Conservation (phyloP, 1,139 yeast species). For the Blastobotrys ciferrii region DNA sequence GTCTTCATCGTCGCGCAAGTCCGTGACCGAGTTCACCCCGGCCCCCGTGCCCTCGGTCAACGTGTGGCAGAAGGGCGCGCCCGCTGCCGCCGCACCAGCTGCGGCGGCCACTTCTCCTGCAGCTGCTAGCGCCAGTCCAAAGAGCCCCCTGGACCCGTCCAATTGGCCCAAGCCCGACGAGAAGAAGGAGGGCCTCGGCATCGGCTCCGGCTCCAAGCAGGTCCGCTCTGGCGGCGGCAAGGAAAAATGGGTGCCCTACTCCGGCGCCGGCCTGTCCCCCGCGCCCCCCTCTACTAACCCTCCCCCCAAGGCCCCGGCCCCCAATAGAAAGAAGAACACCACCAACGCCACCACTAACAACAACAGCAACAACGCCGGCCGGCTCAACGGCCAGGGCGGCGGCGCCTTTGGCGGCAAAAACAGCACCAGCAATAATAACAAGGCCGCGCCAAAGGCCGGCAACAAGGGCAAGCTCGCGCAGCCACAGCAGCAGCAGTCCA, state of each 20-base stretch:
- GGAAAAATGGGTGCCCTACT: constrained; percentile 88
- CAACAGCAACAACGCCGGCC: too few relatives aligned
- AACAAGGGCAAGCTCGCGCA: constrained; percentile 19
- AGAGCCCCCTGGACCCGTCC: constrained; percentile 40
- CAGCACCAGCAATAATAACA: constrained; percentile 17
- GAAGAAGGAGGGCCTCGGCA: constrained; percentile 27
- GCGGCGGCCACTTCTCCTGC: constrained; percentile 23
- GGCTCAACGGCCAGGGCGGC: neutral
- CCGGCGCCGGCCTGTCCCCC: constrained; percentile 25
- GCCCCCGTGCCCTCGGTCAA: constrained; percentile 45
- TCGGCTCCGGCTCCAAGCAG: constrained; percentile 40
- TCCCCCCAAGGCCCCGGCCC: neutral
- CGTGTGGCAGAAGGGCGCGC: constrained; percentile 37
- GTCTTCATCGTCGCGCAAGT: constrained; percentile 20
- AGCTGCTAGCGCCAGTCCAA: constrained; percentile 16
- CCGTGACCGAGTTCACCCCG: constrained; percentile 37
- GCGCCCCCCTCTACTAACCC: neutral
- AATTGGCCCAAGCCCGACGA: constrained; percentile 60
- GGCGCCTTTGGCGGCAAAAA: neutral
- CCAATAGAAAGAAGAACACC: constrained; percentile 4
- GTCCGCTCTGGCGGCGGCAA: constrained; percentile 48
- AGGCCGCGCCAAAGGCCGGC: constrained; percentile 11
- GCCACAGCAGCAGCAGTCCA: too few relatives aligned
- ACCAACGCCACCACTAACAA: too few relatives aligned
- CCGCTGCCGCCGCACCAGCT: constrained; percentile 15